phyloP scores from a whole-genome alignment of 1,284 basidiomycete genomes.

The Ceratobasidium papillatum region DNA sequence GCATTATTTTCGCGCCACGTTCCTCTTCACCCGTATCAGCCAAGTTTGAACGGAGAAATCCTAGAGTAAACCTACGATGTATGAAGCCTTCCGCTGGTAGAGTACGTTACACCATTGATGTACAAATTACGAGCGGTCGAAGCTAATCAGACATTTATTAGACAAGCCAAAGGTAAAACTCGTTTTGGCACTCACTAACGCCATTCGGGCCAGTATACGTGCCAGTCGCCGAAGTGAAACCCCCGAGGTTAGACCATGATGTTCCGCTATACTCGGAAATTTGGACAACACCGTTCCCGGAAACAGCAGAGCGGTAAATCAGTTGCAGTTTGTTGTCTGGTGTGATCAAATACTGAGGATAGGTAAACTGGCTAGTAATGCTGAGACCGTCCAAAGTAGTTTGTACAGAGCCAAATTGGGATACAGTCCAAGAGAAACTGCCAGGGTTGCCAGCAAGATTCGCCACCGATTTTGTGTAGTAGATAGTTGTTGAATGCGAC shows the following conservation, averaged over 20 bases:
- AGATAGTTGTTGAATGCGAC: conserved; percentile 39
- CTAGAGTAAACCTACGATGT: conserved; percentile 15
- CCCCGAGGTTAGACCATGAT: conserved; percentile 42
- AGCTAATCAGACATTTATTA: neutral
- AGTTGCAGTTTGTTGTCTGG: conserved; percentile 43
- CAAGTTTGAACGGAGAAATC: neutral
- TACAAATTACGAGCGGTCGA: conserved; percentile 40
- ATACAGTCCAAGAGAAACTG: conserved; percentile 40
- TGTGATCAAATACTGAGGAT: conserved; percentile 44
- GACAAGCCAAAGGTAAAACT: neutral
- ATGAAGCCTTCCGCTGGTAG: conserved; percentile 40
- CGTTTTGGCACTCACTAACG: conserved; percentile 25
- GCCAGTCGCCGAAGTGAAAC: conserved; percentile 42
- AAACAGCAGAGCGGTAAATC: conserved; percentile 39
- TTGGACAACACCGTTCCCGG: conserved; percentile 41
- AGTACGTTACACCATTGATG: conserved; percentile 45
- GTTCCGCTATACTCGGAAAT: conserved; percentile 38
- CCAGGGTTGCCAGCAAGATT: conserved; percentile 36
- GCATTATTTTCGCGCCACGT: conserved; percentile 44
- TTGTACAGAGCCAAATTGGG: conserved; percentile 34
- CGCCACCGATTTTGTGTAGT: conserved; percentile 39
- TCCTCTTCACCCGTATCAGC: conserved; percentile 12
- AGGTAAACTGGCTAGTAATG: conserved; percentile 43
- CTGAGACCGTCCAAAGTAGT: conserved; percentile 40
- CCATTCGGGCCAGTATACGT: conserved; percentile 43